Base-by-base conservation (phyloP, 2,329 filamentous ascomycete genomes). In the Cladophialophora carrionii region DNA sequence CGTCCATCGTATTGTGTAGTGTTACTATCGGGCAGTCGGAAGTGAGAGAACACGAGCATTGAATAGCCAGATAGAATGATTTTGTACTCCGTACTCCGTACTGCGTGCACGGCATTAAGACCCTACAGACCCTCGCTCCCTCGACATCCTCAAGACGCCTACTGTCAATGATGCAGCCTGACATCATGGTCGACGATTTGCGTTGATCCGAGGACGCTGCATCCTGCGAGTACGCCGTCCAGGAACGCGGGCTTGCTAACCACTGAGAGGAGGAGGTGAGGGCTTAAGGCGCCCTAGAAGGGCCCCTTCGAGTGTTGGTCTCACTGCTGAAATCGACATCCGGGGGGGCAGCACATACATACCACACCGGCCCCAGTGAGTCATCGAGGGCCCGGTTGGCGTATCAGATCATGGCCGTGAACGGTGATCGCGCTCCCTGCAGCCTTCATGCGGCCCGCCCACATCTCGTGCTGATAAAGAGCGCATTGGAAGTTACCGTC, bases 211-310 rank as follows among this genome's bases (percentile, higher is more conserved):
- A 34, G 29, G 8, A n/a, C 52, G 12, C 26, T 54, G 51, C 20
- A 26, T 54, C n/a, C n/a, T n/a, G n/a, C n/a, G n/a, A n/a, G n/a
- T 54, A 54, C 31, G 52, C 52, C 31, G 48, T 60, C 57, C 57
- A 60, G 57, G 57, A 60, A 60, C 57, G 57, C 31, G n/a, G 41
- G 41, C 32, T 7, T 9, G 43, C 41, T 58, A 29, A 26, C 56
- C 43, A 58, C 43, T 58, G 46, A 41, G 54, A 26, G 32, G 17
- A 48, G 24, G 10, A 8, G 0, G 32, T 14, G 8, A 58, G 59
- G 63, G 62, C 31, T 64, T 60, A 64, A 60, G 57, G 62, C 62
- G 48, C 49, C 56, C 62, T 31, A 51, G 22, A 4, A 29, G 14
- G 22, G 26, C 5, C 24, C 48, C n/a, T 8, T 26, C 2, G 48